These are phyloP conservation scores for Austroboletus niveus DNA, from an alignment of 1,284 basidiomycete species.

Conservation along the genomic window DNA sequence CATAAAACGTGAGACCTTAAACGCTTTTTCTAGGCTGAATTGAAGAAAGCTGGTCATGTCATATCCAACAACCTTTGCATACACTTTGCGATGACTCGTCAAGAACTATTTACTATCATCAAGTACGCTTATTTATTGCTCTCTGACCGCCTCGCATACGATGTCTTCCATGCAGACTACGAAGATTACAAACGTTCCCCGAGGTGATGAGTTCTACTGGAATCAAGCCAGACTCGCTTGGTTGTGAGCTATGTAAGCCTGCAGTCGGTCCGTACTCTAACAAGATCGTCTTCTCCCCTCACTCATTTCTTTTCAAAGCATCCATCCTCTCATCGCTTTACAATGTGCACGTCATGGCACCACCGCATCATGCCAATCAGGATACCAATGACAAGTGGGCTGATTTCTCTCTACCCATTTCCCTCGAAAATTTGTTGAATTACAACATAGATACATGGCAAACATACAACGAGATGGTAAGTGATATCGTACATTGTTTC, in stretches of 20 bases:
- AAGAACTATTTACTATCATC: conserved; percentile 68
- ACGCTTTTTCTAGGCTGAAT: conserved; percentile 48
- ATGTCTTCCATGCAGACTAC: conserved; percentile 41
- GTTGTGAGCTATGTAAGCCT: conserved; percentile 77
- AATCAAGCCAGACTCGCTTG: conserved; percentile 49
- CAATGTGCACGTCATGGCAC: conserved; percentile 69
- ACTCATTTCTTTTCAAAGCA: conserved; percentile 6
- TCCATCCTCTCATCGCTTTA: conserved; percentile 64
- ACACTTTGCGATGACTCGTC: conserved; percentile 68
- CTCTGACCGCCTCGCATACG: background rate
- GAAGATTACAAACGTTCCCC: conserved; percentile 57
- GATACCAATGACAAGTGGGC: conserved; percentile 59
- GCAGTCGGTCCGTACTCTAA: conserved; percentile 48
- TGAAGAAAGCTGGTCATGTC: conserved; percentile 66
- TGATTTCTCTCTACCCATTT: background rate
- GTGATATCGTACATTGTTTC: background rate
- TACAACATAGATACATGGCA: conserved; percentile 50
- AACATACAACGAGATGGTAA: conserved; percentile 75
- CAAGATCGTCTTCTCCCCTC: background rate
- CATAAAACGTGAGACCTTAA: background rate
- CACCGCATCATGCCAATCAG: conserved; percentile 66
- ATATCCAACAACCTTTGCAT: conserved; percentile 64
- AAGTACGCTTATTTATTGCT: conserved; percentile 35
- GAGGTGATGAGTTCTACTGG: conserved; percentile 57
- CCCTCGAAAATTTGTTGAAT: background rate